phyloP scores from a whole-genome alignment of 768 basidiomycete genomes.

The Mycena metata region DNA sequence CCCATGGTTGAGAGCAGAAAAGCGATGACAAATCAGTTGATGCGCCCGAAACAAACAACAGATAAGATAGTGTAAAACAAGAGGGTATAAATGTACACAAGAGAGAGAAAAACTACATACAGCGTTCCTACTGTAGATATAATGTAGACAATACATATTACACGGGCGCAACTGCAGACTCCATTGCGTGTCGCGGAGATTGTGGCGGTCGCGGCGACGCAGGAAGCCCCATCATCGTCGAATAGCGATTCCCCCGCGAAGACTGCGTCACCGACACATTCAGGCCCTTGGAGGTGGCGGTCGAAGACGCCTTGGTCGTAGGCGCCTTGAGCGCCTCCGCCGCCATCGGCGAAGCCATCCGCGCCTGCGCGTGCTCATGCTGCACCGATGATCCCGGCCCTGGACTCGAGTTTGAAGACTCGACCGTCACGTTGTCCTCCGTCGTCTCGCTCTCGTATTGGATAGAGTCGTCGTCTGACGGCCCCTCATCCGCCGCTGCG shows the following conservation, averaged over 20 bases:
- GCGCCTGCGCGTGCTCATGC: constrained; percentile 43
- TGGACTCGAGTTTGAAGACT: constrained; percentile 62
- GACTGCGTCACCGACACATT: constrained; percentile 67
- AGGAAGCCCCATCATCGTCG: constrained; percentile 69
- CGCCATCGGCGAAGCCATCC: constrained; percentile 57
- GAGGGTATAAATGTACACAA: constrained; percentile 24
- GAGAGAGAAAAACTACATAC: constrained; percentile 15
- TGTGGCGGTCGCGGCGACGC: constrained; percentile 62
- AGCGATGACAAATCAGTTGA: background rate
- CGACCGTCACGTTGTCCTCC: constrained; percentile 66
- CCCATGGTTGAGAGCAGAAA: constrained; percentile 68
- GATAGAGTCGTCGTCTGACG: constrained; percentile 79
- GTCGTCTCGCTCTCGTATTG: constrained; percentile 83
- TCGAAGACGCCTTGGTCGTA: constrained; percentile 62
- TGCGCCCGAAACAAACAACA: constrained; percentile 3
- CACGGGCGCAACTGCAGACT: background rate
- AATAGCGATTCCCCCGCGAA: constrained; percentile 73
- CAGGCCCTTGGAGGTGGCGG: constrained; percentile 79
- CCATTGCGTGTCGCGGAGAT: constrained; percentile 49
- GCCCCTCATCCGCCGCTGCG: constrained; percentile 67
- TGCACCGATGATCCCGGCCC: constrained; percentile 42
- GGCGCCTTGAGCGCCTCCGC: constrained; percentile 55
- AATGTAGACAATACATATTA: constrained; percentile 15
- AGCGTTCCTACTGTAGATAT: constrained; percentile 1
- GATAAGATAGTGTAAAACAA: constrained; percentile 21